Percentiles rank a stretch among this genome's conserved stretches.
Conservation (phyloP, 1,284 basidiomycete species). For the Ustilago cynodontis region DNA sequence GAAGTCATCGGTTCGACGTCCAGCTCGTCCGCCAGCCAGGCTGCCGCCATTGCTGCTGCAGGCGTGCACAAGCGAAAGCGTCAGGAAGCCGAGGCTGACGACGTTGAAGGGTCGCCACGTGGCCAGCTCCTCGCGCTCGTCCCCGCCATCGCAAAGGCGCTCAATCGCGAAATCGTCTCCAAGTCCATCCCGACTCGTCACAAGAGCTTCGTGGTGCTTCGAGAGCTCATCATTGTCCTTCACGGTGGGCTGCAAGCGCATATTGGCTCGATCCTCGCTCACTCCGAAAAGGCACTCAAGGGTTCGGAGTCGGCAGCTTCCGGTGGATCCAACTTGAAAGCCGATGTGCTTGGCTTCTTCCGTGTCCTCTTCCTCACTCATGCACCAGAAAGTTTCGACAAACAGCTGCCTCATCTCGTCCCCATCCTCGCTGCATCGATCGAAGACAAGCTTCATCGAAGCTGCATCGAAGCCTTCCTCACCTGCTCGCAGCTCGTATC, state of each 20-base stretch:
- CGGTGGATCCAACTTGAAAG: constrained; percentile 70
- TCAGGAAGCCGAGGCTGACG: constrained; percentile 53
- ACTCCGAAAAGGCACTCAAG: constrained; percentile 70
- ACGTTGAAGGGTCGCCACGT: constrained; percentile 39
- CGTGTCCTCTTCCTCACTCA: constrained; percentile 86
- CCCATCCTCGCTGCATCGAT: constrained; percentile 81
- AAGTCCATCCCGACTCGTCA: constrained; percentile 88
- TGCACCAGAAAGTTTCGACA: constrained; percentile 76
- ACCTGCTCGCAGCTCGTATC: constrained; percentile 72
- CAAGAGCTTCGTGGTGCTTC: constrained; percentile 83
- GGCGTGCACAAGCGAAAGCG: constrained; percentile 70
- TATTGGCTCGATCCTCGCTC: constrained; percentile 73
- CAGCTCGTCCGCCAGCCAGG: constrained; percentile 30
- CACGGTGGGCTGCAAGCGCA: constrained; percentile 85
- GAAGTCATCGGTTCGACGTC: constrained; percentile 73
- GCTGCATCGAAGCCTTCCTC: constrained; percentile 75
- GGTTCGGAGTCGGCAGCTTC: constrained; percentile 65
- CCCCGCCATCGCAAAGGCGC: constrained; percentile 81
- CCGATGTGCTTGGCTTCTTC: constrained; percentile 83
- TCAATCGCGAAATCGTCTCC: constrained; percentile 85
- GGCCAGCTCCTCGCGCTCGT: constrained; percentile 75
- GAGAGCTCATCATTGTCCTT: constrained; percentile 81
- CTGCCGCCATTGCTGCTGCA: constrained; percentile 51
- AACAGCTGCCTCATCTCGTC: constrained; percentile 77
- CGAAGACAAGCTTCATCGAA: constrained; percentile 72